Base-by-base conservation (phyloP, 75 land plant species). In the Selaginella tamariscina region DNA sequence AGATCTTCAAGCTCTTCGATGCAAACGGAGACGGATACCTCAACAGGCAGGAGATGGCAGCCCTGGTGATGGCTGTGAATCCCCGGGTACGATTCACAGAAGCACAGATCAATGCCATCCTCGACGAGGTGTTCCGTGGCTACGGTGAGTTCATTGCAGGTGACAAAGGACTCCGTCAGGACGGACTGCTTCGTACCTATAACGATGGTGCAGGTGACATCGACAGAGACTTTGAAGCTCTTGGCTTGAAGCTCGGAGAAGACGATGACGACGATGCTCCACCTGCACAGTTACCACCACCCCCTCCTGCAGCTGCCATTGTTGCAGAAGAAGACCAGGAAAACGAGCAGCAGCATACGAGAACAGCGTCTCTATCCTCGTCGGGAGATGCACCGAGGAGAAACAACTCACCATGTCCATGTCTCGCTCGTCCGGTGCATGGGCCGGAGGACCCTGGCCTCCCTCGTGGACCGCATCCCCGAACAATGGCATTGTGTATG, bases 191-290 rank as follows among this genome's bases (percentile, higher is more conserved):
- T 28, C 74, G 97, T n/a, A 95, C 99, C n/a, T 95, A 95, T 63
- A 86, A 95, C 60, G 99, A 95, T 66, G 99, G 99, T 11, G 99
- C 99, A 30, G 99, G 99, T 0, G 99, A 95, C 70, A 88, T 95
- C 33, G 99, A 95, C 73, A 79, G 99, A 11, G 99, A 95, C 70
- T 95, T 95, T 65, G 88, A 90, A 30, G 99, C 99, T 2, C 74
- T 94, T 29, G 81, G 80, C 2, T 77, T 94, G 32, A 79, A 83
- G 64, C 78, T 87, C 30, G 74, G 72, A 66, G 55, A 68, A 65
- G 74, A 22, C 64, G 65, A 74, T 72, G 71, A 33, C 71, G 28
- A 5, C 11, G 49, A 39, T 15, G 49, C 5, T 39, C 49, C 49
- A 5, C 49, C 49, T 39, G n/a, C n/a, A n/a, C n/a, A n/a, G n/a